Conservation (phyloP, 2,329 filamentous ascomycete species). For the Ophiostoma angusticollis region DNA sequence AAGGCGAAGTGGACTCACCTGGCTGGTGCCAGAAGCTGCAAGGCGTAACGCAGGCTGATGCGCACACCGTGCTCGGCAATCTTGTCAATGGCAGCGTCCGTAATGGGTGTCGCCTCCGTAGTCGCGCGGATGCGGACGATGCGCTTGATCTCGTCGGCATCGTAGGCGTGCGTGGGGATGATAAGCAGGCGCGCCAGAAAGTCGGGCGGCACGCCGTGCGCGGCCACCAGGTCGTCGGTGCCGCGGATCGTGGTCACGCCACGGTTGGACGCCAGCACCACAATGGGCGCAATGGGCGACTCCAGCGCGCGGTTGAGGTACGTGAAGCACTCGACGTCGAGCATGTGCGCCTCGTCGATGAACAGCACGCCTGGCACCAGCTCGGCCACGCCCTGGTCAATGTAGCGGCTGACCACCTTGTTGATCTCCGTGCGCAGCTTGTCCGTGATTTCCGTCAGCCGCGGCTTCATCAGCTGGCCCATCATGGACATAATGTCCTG, state of each 20-base stretch:
- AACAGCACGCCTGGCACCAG: conserved; percentile 96
- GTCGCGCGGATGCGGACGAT: conserved; percentile 78
- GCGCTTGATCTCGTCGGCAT: conserved; percentile 75
- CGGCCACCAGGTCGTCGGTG: conserved; percentile 66
- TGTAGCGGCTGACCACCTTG: conserved; percentile 98
- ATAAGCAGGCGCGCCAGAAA: conserved; percentile 90
- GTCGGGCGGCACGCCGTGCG: conserved; percentile 89
- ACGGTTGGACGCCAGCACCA: conserved; percentile 93
- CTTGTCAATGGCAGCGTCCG: conserved; percentile 73
- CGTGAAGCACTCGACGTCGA: conserved; percentile 97
- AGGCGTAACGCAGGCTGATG: conserved; percentile 81
- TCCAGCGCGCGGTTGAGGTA: conserved; percentile 98
- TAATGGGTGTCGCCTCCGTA: conserved; percentile 68
- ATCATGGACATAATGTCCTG: conserved; percentile 99
- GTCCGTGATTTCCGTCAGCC: conserved; percentile 98
- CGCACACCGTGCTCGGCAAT: conserved; percentile 76
- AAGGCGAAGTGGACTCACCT: conserved; percentile 35
- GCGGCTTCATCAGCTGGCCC: conserved; percentile 98
- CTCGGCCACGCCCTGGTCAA: conserved; percentile 94
- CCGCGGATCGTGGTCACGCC: conserved; percentile 88
- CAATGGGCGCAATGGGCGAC: conserved; percentile 86
- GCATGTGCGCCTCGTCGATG: conserved; percentile 99
- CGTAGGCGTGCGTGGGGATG: conserved; percentile 85
- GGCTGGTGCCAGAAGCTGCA: conserved; percentile 81
- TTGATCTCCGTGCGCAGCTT: conserved; percentile 94